phyloP scores from a whole-genome alignment of 257 asterid species.

The Prunella vulgaris region DNA sequence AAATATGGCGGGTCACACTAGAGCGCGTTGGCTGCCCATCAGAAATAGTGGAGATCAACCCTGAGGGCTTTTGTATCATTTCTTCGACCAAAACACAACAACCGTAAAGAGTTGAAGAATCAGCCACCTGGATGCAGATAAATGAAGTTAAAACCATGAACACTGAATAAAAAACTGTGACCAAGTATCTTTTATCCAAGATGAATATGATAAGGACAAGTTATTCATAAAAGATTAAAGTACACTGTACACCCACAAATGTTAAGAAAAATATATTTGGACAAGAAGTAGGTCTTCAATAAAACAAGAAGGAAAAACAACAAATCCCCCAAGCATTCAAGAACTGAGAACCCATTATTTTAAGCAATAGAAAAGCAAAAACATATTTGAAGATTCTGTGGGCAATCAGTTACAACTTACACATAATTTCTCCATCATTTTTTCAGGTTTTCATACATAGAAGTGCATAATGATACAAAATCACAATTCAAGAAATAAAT shows the following conservation, averaged over 20 bases:
- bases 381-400: background rate
- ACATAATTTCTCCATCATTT: background rate
- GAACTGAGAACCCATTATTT: background rate
- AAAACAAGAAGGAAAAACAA: background rate
- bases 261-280: background rate
- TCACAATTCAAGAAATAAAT: background rate
- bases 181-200: background rate
- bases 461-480: background rate
- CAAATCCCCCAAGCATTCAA: background rate
- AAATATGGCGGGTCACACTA: slow-evolving; percentile 64
- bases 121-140: slow-evolving; percentile 70
- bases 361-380: background rate
- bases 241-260: background rate
- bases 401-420: background rate
- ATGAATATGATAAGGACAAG: background rate
- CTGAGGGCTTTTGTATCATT: slow-evolving; percentile 83
- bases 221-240: background rate
- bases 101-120: slow-evolving; percentile 92
- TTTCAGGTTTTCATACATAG: background rate
- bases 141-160: slow-evolving; percentile 13
- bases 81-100: slow-evolving; percentile 98
- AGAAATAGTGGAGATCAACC: slow-evolving; percentile 76
- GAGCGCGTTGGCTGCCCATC: slow-evolving; percentile 53
- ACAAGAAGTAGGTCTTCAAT: background rate
- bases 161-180: background rate